Conservation (phyloP, 225 moss, liverwort and hornwort genomes). For the Ulota crispa region DNA sequence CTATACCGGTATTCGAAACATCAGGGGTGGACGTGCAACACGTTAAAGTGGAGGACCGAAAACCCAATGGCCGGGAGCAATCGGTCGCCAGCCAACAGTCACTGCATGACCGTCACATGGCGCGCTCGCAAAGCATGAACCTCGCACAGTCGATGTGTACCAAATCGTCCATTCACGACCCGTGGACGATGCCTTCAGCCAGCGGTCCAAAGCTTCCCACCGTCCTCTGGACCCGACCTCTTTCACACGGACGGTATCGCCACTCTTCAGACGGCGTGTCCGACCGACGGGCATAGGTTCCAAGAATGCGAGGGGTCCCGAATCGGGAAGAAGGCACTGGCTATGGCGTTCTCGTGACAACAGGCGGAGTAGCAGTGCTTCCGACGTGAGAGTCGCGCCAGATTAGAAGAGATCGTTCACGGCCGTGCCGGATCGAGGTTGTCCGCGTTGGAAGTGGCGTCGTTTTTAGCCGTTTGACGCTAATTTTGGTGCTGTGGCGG, state of each 20-base stretch:
- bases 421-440: neutral
- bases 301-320: constrained; percentile 40
- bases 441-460: neutral
- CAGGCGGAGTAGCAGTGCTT: constrained; percentile 27
- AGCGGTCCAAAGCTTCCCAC: rapidly evolving
- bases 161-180: neutral
- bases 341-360: constrained; percentile 22
- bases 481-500: constrained; percentile 1
- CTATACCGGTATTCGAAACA: neutral
- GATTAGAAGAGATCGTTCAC: neutral
- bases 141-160: constrained; percentile 24
- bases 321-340: constrained; percentile 3
- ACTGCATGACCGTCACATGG: constrained; percentile 43
- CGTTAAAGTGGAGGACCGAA: neutral
- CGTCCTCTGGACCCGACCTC: neutral
- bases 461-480: neutral
- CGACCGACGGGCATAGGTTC: constrained; percentile 11
- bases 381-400: constrained; percentile 2
- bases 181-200: neutral
- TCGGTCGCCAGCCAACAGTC: neutral
- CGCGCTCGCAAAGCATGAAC: neutral
- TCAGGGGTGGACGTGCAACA: neutral
- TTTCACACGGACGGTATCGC: rapidly evolving
- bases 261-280: neutral
- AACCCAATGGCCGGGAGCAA: neutral